Conservation (phyloP, 2,329 filamentous ascomycete species). For the Aspergillus ruber region DNA sequence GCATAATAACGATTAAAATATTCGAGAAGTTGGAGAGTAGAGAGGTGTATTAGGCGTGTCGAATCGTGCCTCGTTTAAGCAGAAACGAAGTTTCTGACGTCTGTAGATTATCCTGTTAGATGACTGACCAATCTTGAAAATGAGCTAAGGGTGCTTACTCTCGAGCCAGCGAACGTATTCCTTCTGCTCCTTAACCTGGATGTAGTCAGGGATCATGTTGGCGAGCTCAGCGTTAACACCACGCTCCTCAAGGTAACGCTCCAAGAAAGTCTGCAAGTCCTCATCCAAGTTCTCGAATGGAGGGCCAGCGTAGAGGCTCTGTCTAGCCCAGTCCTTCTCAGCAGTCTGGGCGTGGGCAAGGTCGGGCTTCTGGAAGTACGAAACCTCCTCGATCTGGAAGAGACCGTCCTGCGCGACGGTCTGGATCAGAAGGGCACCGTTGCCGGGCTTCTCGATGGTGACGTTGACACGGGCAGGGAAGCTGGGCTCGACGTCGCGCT, state of each 20-base stretch:
- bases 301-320: constrained; percentile 79
- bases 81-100: constrained; percentile 79
- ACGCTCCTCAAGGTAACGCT: constrained; percentile 90
- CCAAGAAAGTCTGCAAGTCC: constrained; percentile 85
- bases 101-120: constrained; percentile 35
- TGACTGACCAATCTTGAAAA: not conserved
- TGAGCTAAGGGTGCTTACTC: constrained; percentile 44
- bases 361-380: constrained; percentile 73
- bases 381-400: constrained; percentile 84
- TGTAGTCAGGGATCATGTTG: constrained; percentile 89
- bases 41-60: not conserved
- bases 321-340: constrained; percentile 69
- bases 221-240: constrained; percentile 83
- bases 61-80: constrained; percentile 40
- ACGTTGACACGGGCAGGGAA: constrained; percentile 81
- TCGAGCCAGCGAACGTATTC: constrained; percentile 90
- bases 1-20: not conserved
- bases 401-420: constrained; percentile 77
- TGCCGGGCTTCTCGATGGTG: constrained; percentile 77
- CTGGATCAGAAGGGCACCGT: constrained; percentile 81
- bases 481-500: constrained; percentile 46
- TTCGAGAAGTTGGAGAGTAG: not conserved
- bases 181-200: constrained; percentile 96
- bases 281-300: constrained; percentile 92
- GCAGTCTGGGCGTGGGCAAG: constrained; percentile 69